These are phyloP conservation scores for Solanum chacoense DNA, from an alignment of 305 asterid species.

Conservation along the genomic window DNA sequence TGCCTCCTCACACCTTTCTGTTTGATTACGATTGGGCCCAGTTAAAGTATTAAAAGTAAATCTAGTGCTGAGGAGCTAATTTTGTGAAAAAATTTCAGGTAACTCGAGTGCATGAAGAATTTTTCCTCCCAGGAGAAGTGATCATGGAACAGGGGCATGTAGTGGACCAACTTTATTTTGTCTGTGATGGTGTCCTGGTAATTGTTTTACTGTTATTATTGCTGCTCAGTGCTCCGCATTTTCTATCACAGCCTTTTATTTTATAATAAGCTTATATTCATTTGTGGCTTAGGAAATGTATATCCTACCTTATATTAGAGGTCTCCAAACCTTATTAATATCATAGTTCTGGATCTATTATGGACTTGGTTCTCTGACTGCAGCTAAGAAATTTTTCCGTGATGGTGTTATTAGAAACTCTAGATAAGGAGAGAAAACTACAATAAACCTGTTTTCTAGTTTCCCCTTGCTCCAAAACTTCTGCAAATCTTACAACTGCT, in stretches of 20 bases:
- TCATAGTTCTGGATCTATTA: not conserved
- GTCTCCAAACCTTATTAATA: not conserved
- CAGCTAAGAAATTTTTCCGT: not conserved
- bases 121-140: constrained; percentile 20
- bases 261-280: not conserved
- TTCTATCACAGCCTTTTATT: not conserved
- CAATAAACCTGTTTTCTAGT: not conserved
- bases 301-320: not conserved
- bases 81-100: constrained; percentile 2
- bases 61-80: not conserved
- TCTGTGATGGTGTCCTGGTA: constrained; percentile 16
- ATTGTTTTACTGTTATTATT: not conserved
- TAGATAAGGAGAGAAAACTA: not conserved
- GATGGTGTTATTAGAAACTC: not conserved
- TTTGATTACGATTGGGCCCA: not conserved
- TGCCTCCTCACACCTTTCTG: not conserved
- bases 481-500: not conserved
- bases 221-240: not conserved
- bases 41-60: not conserved
- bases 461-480: not conserved
- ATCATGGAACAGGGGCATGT: constrained; percentile 17
- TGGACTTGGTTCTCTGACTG: not conserved
- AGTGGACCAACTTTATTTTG: constrained; percentile 15
- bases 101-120: constrained; percentile 10
- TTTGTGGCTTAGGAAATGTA: not conserved